phyloP scores from a whole-genome alignment of 2,329 filamentous ascomycete species.

The Fusarium drepaniforme region DNA sequence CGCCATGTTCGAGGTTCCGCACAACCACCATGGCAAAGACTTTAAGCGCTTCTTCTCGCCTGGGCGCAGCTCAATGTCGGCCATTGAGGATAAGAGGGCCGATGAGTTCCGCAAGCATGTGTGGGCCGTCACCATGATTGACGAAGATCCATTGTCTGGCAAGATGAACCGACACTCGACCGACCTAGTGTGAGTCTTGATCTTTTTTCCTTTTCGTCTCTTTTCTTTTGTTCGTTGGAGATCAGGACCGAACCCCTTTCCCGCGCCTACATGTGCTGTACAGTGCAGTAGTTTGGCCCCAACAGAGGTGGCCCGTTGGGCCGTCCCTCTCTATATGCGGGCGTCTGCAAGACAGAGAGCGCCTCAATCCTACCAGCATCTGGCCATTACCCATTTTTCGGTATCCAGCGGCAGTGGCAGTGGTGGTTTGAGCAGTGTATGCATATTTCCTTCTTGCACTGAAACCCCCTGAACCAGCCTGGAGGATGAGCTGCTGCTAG shows the following conservation, averaged over 20 bases:
- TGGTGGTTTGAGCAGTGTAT: constrained; percentile 6
- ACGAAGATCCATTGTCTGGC: constrained; percentile 38
- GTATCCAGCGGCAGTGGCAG: constrained; percentile 5
- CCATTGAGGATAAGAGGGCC: constrained; percentile 42
- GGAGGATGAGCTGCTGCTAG: not conserved
- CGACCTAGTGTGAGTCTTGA: constrained; percentile 37
- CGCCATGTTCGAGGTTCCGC: constrained; percentile 44
- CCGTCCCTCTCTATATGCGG: not conserved
- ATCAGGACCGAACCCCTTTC: not conserved
- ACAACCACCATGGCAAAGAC: constrained; percentile 43
- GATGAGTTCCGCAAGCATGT: constrained; percentile 45
- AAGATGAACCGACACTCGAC: constrained; percentile 35
- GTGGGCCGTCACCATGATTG: constrained; percentile 45
- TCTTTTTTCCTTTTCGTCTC: not conserved
- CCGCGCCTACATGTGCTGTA: constrained; percentile 3
- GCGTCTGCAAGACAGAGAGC: constrained; percentile 1
- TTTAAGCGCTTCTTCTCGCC: constrained; percentile 44
- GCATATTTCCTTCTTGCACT: constrained; percentile 2
- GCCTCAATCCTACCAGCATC: constrained; percentile 8
- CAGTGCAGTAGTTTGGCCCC: constrained; percentile 1
- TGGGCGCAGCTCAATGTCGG: constrained; percentile 44
- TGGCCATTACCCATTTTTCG: constrained; percentile 4
- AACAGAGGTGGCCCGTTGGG: not conserved
- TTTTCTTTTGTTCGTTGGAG: constrained; percentile 12
- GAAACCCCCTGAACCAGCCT: constrained; percentile 3